Base-by-base conservation (phyloP, 495 filamentous ascomycete species). In the Podospora comata region DNA sequence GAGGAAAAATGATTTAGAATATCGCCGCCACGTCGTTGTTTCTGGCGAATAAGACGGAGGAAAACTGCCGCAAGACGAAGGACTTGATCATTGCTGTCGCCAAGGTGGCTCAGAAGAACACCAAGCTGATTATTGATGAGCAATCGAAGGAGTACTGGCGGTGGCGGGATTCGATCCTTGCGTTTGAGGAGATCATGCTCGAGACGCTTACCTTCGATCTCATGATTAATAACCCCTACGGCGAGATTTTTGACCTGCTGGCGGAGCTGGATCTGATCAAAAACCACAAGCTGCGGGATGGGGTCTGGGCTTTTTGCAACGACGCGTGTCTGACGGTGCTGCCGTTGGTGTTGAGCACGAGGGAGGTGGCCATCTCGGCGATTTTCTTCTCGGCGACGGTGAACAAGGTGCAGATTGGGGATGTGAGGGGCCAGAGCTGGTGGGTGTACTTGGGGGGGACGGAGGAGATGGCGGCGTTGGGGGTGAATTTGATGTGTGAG, bases 61-160 rank as follows among this genome's bases (percentile, higher is more conserved):
- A 99, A 75, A 94, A 94, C 74, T 92, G 91, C 74, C 91, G 94
- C 30, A 96, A 95, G 72, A 96, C 96, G 72, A 93, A 91, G 72
- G 93, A 98, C 68, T 81, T 99, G 39, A 91, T 99, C 66, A 87
- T 96, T 26, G 92, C 94, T 0, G 96, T 94, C 73, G 93, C 92
- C 62, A 92, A 93, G 68, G 94, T 97, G 16, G 96, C 94, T 32
- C 94, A 96, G 76, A 98, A 99, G 79, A 90, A 98, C 72, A 82
- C 90, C 7, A 89, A 92, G 72, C 85, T 96, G 64, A 78, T 90
- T 13, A 90, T 99, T 27, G 94, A 98, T 73, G 95, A 97, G 77
- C 93, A 97, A 76, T 92, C 89, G 56, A 97, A 97, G 70, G 95
- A 98, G 70, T 99, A 91, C 76, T 99, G 95, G 95, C 85, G 88